Evolutionary conservation across 108 stramenopile species (phyloP), one percentile per base, ranked within the genome.

Genomic region (Fragilaria radians): DNA sequence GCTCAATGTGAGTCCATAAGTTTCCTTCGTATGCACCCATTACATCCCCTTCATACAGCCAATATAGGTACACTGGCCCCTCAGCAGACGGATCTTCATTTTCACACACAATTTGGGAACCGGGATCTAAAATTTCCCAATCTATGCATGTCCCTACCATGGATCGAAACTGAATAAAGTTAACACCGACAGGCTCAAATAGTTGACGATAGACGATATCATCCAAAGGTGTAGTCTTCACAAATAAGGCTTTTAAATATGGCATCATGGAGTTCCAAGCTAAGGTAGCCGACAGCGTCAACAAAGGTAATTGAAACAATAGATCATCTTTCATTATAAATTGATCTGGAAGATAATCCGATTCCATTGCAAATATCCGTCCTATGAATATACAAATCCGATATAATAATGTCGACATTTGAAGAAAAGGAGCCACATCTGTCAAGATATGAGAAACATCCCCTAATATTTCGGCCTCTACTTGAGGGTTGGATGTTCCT

Each of bases 61-160:
- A 63, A 21, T 63, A 63, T 9, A 63, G 30, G 30, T 63, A 54
- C 22, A 51, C 36, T 53, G 48, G 36, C 25, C 54, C 63, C 19
- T 46, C 33, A 14, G 36, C 36, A 11, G 14, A 14, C 36, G 36
- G 36, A 4, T 56, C 53, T 49, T 61, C 59, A 48, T 63, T 63
- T 54, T 63, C 63, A 45, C 51, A 48, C 25, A 63, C 48, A 28
- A 63, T 30, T 30, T 51, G 28, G 0, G 52, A 30, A 9, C 63
- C 63, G n/a, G 63, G 53, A 54, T 32, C 19, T 21, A 48, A 63
- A 17, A 28, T 31, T 28, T 54, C 51, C 63, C 63, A 63, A 22
- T 63, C 63, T 46, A 63, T 51, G 26, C 63, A 63, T 0, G 63
- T 63, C 9, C 52, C 63, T 32, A 51, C 51, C 63, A 63, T 63